These are phyloP conservation scores for Huntiella abstrusa DNA, from an alignment of 2,329 filamentous ascomycete species.

Conservation along the genomic window DNA sequence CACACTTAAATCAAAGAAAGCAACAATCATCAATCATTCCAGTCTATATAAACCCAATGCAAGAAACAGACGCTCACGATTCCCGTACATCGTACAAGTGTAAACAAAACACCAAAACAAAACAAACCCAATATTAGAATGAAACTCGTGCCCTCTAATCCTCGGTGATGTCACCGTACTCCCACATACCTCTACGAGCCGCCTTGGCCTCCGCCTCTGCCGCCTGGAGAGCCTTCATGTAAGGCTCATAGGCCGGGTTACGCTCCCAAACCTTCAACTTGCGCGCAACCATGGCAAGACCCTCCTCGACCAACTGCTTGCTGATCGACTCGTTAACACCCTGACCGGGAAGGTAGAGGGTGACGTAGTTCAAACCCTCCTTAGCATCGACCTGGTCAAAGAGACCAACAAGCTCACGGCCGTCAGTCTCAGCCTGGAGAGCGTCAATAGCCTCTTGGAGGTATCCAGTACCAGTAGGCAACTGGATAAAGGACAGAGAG, in stretches of 20 bases:
- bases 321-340: slow-evolving; percentile 67
- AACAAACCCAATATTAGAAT: slow-evolving; percentile 9
- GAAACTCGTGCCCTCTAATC: slow-evolving; percentile 33
- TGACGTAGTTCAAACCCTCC: slow-evolving; percentile 71
- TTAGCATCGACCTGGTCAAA: slow-evolving; percentile 67
- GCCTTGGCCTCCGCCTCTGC: slow-evolving; percentile 64
- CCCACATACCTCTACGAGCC: slow-evolving; percentile 77
- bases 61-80: neutral
- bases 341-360: slow-evolving; percentile 61
- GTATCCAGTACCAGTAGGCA: slow-evolving; percentile 68
- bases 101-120: slow-evolving; percentile 3
- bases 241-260: slow-evolving; percentile 45
- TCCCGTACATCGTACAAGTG: neutral
- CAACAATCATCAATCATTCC: neutral
- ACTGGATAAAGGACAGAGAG: slow-evolving; percentile 70
- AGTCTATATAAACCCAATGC: neutral
- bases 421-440: slow-evolving; percentile 55
- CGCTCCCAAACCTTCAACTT: slow-evolving; percentile 89
- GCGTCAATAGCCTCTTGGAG: slow-evolving; percentile 60
- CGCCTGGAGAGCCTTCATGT: slow-evolving; percentile 52
- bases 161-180: slow-evolving; percentile 92
- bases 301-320: slow-evolving; percentile 65
- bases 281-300: slow-evolving; percentile 74
- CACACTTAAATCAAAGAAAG: neutral
- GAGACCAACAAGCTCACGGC: slow-evolving; percentile 66